Evolutionary conservation across 2,329 filamentous ascomycete genomes (phyloP), one percentile per base, ranked within the genome.

Genomic region (Leptodontidium sp.): DNA sequence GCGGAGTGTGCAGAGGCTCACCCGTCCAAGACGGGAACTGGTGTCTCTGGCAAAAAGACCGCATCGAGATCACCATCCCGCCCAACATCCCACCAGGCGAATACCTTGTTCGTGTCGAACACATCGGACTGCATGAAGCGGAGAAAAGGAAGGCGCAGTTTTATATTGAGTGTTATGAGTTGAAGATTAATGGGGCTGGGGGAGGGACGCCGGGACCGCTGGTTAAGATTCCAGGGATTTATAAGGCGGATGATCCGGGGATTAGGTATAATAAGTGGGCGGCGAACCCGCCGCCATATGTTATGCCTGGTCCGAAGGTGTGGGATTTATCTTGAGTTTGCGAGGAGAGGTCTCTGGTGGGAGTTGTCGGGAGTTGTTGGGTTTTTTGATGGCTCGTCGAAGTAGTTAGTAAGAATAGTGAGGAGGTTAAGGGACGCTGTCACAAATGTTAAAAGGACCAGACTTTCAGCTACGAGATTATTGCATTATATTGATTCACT

Each of bases 221-320:
- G 49, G 49, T 52, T 3, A 52, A 52, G 49, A 52, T 52, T 15
- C 49, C 49, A 9, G 49, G 49, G 49, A 52, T 52, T 9, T 52
- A 52, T 24, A 52, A 52, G 24, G 49, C 49, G 11, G 49, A 52
- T 52, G 49, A 52, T 15, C 21, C 6, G 14, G 49, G 49, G 24
- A 52, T 52, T 24, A 52, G 15, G 49, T 52, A 52, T 52, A 52
- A 52, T 24, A 52, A 52, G 21, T 52, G 49, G 49, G 49, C 49
- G 2, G 12, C 49, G 11, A 52, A 52, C 14, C 49, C 49, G 3
- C 49, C 49, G 21, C 21, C 49, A 4, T 52, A 52, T 52, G 14
- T 29, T 15, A 52, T 52, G 49, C 49, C 49, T 52, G 49, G 49
- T 7, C 49, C 49, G 49, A 52, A 29, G 49, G 49, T 52, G n/a